A percentile compares a stretch with the other conserved stretches of the same genome.
Evolutionary conservation across 2,329 filamentous ascomycete species (phyloP).

Genomic region (Fonsecaea pedrosoi): DNA sequence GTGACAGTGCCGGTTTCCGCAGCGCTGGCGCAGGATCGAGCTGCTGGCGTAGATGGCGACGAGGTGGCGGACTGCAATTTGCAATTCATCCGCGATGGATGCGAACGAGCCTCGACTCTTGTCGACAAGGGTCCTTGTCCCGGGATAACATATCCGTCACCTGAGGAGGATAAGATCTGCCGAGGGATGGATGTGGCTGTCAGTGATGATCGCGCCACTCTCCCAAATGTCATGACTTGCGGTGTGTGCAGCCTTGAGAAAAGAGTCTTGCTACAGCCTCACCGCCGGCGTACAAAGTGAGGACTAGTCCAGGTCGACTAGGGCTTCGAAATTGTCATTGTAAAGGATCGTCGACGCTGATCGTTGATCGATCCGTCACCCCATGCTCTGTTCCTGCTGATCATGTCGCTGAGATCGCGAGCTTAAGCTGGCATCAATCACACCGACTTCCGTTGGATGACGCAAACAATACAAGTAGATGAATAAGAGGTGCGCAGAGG

Average conservation of each 20-base stretch:
- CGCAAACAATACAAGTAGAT: neutral
- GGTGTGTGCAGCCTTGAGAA: neutral
- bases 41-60: neutral
- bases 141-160: neutral
- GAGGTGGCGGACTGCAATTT: conserved; percentile 2
- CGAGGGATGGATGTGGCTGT: neutral
- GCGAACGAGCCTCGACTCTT: neutral
- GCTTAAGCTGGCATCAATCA: neutral
- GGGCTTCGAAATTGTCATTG: neutral
- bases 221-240: neutral
- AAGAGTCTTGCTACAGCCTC: neutral
- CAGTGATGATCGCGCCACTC: neutral
- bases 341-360: neutral
- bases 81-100: neutral
- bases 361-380: neutral
- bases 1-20: neutral
- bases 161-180: neutral
- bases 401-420: neutral
- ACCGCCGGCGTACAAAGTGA: neutral
- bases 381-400: conserved; percentile 2
- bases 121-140: neutral
- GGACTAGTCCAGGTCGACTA: neutral
- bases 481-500: neutral
- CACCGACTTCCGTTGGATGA: neutral
- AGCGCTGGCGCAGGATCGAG: neutral